Conservation (phyloP, 192 early-diverging fungal genomes). For the Oehlia diaphana region DNA sequence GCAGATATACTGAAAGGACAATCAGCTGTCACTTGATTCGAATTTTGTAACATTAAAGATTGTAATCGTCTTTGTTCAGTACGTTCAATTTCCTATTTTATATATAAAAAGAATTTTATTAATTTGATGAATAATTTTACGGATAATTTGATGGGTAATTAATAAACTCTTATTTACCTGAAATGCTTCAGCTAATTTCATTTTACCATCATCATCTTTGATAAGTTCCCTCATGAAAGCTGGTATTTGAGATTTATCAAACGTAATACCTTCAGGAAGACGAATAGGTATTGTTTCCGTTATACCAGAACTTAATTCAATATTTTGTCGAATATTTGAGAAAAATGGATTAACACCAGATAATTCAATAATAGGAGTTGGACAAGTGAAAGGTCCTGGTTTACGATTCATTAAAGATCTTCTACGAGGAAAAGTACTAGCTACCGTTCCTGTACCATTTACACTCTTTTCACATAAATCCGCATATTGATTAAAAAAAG, state of each 20-base stretch:
- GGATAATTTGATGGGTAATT: no score
- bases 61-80: slow-evolving; percentile 70
- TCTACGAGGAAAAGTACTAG: background rate
- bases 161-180: background rate
- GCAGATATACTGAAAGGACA: slow-evolving; percentile 74
- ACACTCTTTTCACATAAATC: slow-evolving; percentile 32
- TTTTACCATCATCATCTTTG: slow-evolving; percentile 29
- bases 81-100: slow-evolving; percentile 56
- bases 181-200: slow-evolving; percentile 38
- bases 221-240: slow-evolving; percentile 30
- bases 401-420: slow-evolving; percentile 4
- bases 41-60: slow-evolving; percentile 65
- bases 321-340: slow-evolving; percentile 62
- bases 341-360: slow-evolving; percentile 61
- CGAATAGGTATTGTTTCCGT: slow-evolving; percentile 56
- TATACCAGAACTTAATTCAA: slow-evolving; percentile 54
- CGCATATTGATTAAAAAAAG: slow-evolving; percentile 34
- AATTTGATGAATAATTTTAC: no score
- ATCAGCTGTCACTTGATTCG: slow-evolving; percentile 48
- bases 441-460: background rate
- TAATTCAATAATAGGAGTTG: slow-evolving; percentile 58
- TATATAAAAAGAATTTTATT: no score
- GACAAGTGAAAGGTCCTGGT: slow-evolving; percentile 49
- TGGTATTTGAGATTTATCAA: slow-evolving; percentile 36
- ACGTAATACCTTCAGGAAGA: slow-evolving; percentile 42